Conservation (phyloP, 129 eudicot species). For the Saussurea involucrata region DNA sequence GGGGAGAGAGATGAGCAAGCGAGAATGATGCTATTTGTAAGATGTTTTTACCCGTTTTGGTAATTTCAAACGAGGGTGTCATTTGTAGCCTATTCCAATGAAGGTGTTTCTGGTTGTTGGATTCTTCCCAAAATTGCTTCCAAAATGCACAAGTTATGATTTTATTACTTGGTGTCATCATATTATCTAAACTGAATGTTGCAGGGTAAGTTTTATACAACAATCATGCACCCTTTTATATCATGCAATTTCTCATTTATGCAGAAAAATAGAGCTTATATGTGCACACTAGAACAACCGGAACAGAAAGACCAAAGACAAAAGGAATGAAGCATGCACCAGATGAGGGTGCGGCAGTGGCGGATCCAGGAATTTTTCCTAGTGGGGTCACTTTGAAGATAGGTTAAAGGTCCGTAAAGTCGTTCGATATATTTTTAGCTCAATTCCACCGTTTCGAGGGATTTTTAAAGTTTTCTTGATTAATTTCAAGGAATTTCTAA, state of each 20-base stretch:
- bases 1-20: background rate
- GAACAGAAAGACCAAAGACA: background rate
- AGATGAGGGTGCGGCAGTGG: background rate
- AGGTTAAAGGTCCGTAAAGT: too few relatives aligned
- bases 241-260: background rate
- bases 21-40: constrained; percentile 7
- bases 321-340: constrained; percentile 5
- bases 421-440: too few relatives aligned
- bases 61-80: constrained; percentile 9
- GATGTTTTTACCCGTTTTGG: background rate
- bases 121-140: constrained; percentile 16
- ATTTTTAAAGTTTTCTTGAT: too few relatives aligned
- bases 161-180: constrained; percentile 12
- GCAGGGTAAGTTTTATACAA: background rate
- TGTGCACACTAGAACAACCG: background rate
- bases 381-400: too few relatives aligned
- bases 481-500: too few relatives aligned
- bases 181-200: background rate
- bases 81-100: background rate
- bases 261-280: background rate
- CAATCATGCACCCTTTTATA: background rate
- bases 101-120: background rate
- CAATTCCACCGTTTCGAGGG: too few relatives aligned
- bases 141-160: constrained; percentile 4
- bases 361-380: too few relatives aligned